Conservation (phyloP, 2,329 filamentous ascomycete genomes). For the Fusarium nygamai region DNA sequence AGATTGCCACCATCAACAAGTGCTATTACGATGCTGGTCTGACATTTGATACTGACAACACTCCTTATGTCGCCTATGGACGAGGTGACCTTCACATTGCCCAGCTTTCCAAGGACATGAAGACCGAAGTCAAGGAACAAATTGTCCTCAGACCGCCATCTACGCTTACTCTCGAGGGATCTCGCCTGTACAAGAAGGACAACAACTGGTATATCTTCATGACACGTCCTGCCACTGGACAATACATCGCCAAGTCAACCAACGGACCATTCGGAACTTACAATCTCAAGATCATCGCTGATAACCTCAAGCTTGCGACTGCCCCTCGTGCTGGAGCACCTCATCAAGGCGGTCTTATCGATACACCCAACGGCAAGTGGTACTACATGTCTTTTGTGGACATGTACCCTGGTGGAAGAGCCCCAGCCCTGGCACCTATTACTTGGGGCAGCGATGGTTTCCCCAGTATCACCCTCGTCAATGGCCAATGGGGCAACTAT, state of each 20-base stretch:
- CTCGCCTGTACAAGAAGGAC: slow-evolving; percentile 65
- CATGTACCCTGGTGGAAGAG: slow-evolving; percentile 64
- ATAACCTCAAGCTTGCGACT: slow-evolving; percentile 49
- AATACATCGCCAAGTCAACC: slow-evolving; percentile 59
- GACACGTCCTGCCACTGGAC: slow-evolving; percentile 55
- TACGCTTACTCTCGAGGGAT: slow-evolving; percentile 55
- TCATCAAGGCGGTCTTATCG: slow-evolving; percentile 66
- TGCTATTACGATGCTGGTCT: slow-evolving; percentile 69
- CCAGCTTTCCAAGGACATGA: slow-evolving; percentile 56
- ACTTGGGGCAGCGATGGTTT: slow-evolving; percentile 40
- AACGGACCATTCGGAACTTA: slow-evolving; percentile 61
- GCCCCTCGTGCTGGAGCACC: slow-evolving; percentile 55
- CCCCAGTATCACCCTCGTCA: not conserved
- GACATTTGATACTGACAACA: slow-evolving; percentile 64
- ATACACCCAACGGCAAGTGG: slow-evolving; percentile 62
- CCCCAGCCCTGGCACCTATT: slow-evolving; percentile 64
- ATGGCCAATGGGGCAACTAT: slow-evolving; percentile 6
- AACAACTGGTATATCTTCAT: slow-evolving; percentile 64
- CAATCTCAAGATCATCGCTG: slow-evolving; percentile 54
- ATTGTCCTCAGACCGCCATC: not conserved
- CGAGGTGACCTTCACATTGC: slow-evolving; percentile 58
- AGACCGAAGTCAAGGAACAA: slow-evolving; percentile 11
- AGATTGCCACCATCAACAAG: slow-evolving; percentile 53
- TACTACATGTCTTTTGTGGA: slow-evolving; percentile 67
- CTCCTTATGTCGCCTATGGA: slow-evolving; percentile 67